Percentiles rank a stretch among this genome's conserved stretches.
Conservation (phyloP, 257 asterid species). For the Petrea volubilis region DNA sequence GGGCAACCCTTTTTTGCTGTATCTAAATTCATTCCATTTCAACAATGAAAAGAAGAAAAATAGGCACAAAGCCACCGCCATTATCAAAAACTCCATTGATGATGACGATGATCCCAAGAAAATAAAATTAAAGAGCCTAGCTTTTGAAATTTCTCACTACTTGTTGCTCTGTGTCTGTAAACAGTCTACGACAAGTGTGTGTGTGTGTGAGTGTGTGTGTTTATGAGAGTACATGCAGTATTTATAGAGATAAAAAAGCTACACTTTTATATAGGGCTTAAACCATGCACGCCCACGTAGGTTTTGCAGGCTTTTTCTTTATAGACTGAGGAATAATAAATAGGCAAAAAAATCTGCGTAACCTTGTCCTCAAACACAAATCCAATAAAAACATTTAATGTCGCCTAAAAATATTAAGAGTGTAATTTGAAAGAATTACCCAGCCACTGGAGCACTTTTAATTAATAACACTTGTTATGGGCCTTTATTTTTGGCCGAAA, state of each 20-base stretch:
- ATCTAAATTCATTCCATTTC: constrained; percentile 57
- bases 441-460: no score
- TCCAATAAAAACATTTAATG: constrained; percentile 15
- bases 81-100: constrained; percentile 51
- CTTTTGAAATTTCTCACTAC: no score
- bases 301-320: constrained; percentile 40
- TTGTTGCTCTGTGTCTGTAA: constrained; percentile 1
- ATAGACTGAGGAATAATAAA: constrained; percentile 38
- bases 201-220: no score
- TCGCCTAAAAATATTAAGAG: constrained; percentile 17
- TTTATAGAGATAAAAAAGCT: background rate
- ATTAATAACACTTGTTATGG: no score
- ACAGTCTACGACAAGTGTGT: no score
- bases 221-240: constrained; percentile 20
- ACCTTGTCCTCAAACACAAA: constrained; percentile 33
- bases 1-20: constrained; percentile 56
- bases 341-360: constrained; percentile 35
- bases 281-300: constrained; percentile 34
- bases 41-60: constrained; percentile 29
- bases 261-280: constrained; percentile 22
- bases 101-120: constrained; percentile 28
- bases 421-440: no score
- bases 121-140: background rate
- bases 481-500: no score
- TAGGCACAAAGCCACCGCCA: constrained; percentile 25